Evolutionary conservation across 352 stramenopile genomes (phyloP), one percentile per base, ranked within the genome.

Genomic region (Phytopythium aichiense): DNA sequence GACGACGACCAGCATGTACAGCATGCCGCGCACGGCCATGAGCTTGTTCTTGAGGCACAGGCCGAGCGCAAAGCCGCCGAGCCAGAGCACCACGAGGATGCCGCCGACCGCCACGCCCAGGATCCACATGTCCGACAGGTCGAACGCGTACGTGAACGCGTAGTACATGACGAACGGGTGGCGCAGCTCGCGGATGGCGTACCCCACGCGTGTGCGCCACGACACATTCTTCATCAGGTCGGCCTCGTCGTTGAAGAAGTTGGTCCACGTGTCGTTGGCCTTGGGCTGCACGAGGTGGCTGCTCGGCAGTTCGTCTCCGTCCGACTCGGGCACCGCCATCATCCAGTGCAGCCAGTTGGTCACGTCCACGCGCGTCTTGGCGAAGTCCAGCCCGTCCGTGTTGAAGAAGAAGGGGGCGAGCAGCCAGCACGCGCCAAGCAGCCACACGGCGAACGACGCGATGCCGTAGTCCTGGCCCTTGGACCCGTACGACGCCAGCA

Each of bases 381-480:
- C 72, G 51, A 94, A 96, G 57, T 96, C 88, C 56, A 96, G 73
- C 3, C 86, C 85, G 56, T 93, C 84, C 31, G 88, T 94, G 65
- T 95, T 95, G 73, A 92, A 95, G 56, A 96, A 76, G 66, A 96
- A 95, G 6, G 88, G 88, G 1, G 86, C 84, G 37, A 91, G 67
- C 25, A 95, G 65, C 86, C 86, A 96, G 52, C 79, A 91, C 12
- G 75, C 71, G 8, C 84, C 84, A 11, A 96, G 80, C 23, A 95
- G 56, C 86, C 86, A 95, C 31, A 96, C 84, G 7, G 88, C 83
- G 62, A 95, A 96, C n/a, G 88, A 95, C 43, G 84, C 83, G 30
- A 95, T 84, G 5, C 88, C 86, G 25, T 96, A 96, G 58, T 92
- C 83, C 56, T 96, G 86, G 9, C 85, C 84, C 68, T 93, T 94